These are phyloP conservation scores for Flaveria floridana DNA, from an alignment of 140 eudicot species.

Conservation along the genomic window DNA sequence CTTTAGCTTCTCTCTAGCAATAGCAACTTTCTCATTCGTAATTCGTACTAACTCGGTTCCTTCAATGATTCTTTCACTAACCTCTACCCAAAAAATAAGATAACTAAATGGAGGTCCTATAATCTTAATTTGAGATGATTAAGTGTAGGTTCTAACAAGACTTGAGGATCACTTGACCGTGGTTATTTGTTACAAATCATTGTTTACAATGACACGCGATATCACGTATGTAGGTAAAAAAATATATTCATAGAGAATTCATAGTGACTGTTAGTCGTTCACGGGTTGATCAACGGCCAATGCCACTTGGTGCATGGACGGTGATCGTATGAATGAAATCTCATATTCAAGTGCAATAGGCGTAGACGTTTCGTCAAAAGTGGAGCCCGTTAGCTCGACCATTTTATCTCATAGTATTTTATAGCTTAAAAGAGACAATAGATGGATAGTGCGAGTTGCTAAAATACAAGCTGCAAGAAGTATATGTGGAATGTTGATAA, in stretches of 20 bases:
- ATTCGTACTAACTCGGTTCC: too few relatives aligned
- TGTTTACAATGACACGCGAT: not conserved
- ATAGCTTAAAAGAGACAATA: not conserved
- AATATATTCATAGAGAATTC: not conserved
- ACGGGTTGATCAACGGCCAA: not conserved
- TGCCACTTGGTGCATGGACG: not conserved
- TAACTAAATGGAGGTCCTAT: too few relatives aligned
- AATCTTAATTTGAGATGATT: too few relatives aligned
- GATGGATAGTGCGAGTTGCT: not conserved
- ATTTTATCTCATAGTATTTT: not conserved
- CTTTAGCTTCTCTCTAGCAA: too few relatives aligned
- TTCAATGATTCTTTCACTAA: too few relatives aligned
- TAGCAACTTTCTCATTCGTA: too few relatives aligned
- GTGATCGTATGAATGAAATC: too few relatives aligned
- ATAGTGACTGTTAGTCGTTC: not conserved
- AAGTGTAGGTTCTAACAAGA: too few relatives aligned
- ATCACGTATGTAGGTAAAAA: not conserved
- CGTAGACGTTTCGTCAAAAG: not conserved
- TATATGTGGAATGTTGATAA: slow-evolving; percentile 10
- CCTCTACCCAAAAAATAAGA: too few relatives aligned
- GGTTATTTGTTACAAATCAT: not conserved
- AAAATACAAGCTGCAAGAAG: not conserved
- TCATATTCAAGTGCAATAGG: not conserved
- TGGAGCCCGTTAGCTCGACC: not conserved
- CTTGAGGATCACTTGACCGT: not conserved